Evolutionary conservation across 2,329 filamentous ascomycete genomes (phyloP), one percentile per base, ranked within the genome.

Genomic region (Nothophoma quercina): DNA sequence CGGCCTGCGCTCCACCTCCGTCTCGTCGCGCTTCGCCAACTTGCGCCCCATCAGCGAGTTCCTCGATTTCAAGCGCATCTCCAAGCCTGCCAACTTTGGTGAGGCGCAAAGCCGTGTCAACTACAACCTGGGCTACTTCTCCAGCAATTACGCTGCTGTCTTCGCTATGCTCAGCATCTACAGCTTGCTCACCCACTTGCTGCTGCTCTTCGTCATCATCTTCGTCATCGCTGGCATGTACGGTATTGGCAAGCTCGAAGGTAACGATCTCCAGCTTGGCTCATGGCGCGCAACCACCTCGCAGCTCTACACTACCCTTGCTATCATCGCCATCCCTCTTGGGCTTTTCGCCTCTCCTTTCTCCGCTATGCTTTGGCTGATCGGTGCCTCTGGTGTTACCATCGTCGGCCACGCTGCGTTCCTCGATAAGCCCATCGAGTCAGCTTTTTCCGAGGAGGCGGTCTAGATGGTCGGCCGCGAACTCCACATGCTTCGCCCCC

Each of bases 401-500:
- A 96, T 98, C 65, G 81, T 98, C 64, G 95, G 95, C 78, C 95
- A 99, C 80, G 95, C 95, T 66, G 85, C 92, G 60, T 86, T 98
- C 75, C 88, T 98, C 89, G 93, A 98, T 77, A 97, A 96, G 85
- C 93, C 93, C 55, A 96, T 98, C 83, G 95, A 98, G 88, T 93
- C 96, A 93, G 93, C 93, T 97, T 99, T 99, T 97, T 97, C 93
- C 85, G 95, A 96, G 93, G 95, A 99, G 93, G 93, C 95, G 93
- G 95, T 99, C 90, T 99, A 98, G 88, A 85, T 96, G 93, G 93
- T 98, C 95, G 93, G 91, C 93, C 93, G 95, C 95, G 89, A 95
- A 89, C 93, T 96, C 93, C 93, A 81, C 80, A 83, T 78, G 80
- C 81, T 83, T 88, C 89, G 92, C 92, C 93, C 90, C 88, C 83